These are phyloP conservation scores for Wickerhamomyces kurtzmanii DNA, from an alignment of 805 yeast species.

Conservation along the genomic window DNA sequence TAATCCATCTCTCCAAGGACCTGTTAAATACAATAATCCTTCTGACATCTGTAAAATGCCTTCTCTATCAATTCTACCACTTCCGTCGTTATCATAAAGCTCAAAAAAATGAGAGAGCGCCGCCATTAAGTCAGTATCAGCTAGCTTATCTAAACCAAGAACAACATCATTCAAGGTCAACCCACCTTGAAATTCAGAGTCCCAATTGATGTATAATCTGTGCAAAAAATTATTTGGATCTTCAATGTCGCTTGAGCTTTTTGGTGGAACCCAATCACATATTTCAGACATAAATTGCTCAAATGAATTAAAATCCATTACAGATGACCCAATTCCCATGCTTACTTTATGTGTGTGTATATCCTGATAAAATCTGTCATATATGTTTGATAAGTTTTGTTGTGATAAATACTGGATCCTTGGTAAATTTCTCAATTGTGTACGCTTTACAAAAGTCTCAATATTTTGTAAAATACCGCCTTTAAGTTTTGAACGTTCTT, in stretches of 20 bases:
- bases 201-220: conserved; percentile 68
- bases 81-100: conserved; percentile 53
- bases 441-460: conserved; percentile 83
- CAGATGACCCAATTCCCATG: conserved; percentile 45
- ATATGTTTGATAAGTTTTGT: conserved; percentile 58
- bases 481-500: conserved; percentile 61
- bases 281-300: conserved; percentile 66
- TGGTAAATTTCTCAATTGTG: conserved; percentile 82
- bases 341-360: conserved; percentile 54
- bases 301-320: conserved; percentile 69
- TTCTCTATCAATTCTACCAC: conserved; percentile 63
- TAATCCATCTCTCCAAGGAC: conserved; percentile 75
- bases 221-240: conserved; percentile 40
- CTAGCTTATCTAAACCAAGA: conserved; percentile 59
- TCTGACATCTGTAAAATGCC: conserved; percentile 80
- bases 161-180: conserved; percentile 63
- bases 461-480: conserved; percentile 76
- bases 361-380: conserved; percentile 77
- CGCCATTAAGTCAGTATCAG: conserved; percentile 69
- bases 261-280: conserved; percentile 60
- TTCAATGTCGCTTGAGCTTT: conserved; percentile 23
- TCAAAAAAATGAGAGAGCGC: conserved; percentile 71
- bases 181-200: conserved; percentile 38
- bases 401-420: conserved; percentile 51
- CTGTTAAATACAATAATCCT: conserved; percentile 71